Evolutionary conservation across 2,329 filamentous ascomycete genomes (phyloP), one percentile per base, ranked within the genome.

Genomic region (Nigrospora osmanthi): DNA sequence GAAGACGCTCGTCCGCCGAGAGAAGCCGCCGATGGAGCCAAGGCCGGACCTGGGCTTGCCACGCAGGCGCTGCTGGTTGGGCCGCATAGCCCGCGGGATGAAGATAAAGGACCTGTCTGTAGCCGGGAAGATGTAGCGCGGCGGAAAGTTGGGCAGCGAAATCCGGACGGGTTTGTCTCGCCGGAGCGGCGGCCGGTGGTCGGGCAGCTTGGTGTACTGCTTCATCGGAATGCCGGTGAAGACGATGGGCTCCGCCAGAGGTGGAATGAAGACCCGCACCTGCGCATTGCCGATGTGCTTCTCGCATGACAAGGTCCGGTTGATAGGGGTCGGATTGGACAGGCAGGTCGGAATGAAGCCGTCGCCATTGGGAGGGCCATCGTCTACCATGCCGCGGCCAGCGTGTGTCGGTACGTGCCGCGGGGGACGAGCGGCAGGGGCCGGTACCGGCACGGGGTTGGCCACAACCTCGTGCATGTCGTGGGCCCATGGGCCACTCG

Each of bases 81-180:
- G 93, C 54, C 93, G 81, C 70, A 96, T 78, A 11, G 91, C 91
- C 53, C 93, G 80, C 12, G 93, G 93, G 49, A 98, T 98, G 67
- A 98, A 98, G 57, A 96, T 95, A 64, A 98, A 98, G 0, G 93
- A 97, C 52, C 93, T 77, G 57, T 96, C 90, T 39, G 80, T 75
- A 2, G 89, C 86, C 6, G 93, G 93, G 66, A 93, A 95, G 49
- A 96, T 90, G 64, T 96, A 96, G 50, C 87, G 81, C 33, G 89
- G 87, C 12, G 81, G 72, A 51, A 86, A 78, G 28, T 85, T 76
- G 2, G 93, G 91, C 36, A 98, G 73, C 10, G 89, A 96, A 54
- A 98, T 88, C 42, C 93, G 85, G 35, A 97, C 93, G 9, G 93
- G 93, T 63, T 97, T 98, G 69, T 98, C 93, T 56, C 93, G 84